A percentile compares a stretch with the other conserved stretches of the same genome.
Conservation (phyloP, 257 asterid genomes). For the Linderniella brevidens region DNA sequence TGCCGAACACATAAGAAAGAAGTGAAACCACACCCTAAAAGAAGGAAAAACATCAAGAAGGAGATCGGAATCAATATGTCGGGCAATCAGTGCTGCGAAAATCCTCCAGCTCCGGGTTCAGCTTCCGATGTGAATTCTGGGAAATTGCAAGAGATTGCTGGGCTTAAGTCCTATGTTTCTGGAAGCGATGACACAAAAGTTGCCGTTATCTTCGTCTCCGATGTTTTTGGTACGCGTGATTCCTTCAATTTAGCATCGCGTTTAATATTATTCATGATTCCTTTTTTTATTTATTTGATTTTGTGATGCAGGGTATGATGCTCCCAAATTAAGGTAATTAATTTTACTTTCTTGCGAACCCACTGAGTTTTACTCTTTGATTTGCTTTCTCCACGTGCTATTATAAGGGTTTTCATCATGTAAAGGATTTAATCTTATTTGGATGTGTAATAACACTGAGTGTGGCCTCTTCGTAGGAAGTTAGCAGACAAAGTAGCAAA, state of each 20-base stretch:
- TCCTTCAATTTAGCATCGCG: not conserved
- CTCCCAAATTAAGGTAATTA: slow-evolving; percentile 43
- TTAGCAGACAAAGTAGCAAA: slow-evolving; percentile 54
- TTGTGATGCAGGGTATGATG: slow-evolving; percentile 43
- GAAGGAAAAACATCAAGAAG: too few relatives aligned
- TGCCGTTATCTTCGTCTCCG: slow-evolving; percentile 33
- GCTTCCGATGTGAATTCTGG: not conserved
- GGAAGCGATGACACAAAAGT: slow-evolving; percentile 17
- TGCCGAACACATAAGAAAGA: too few relatives aligned
- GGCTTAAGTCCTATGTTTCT: slow-evolving; percentile 3
- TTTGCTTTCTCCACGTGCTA: not conserved
- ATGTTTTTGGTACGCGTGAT: slow-evolving; percentile 29
- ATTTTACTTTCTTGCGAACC: not conserved
- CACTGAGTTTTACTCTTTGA: not conserved
- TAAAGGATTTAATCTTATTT: not conserved
- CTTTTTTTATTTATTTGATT: not conserved
- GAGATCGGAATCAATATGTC: not conserved
- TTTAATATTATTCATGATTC: not conserved
- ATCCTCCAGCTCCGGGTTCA: slow-evolving; percentile 2
- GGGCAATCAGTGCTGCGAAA: slow-evolving; percentile 8
- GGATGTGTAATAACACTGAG: not conserved
- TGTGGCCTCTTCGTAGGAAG: slow-evolving; percentile 19
- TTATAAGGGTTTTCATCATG: not conserved
- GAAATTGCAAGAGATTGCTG: slow-evolving; percentile 4
- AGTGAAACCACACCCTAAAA: too few relatives aligned